A percentile compares a stretch with the other conserved stretches of the same genome.
Evolutionary conservation across 2,329 filamentous ascomycete species (phyloP).

Genomic region (Cytospora piceicola): DNA sequence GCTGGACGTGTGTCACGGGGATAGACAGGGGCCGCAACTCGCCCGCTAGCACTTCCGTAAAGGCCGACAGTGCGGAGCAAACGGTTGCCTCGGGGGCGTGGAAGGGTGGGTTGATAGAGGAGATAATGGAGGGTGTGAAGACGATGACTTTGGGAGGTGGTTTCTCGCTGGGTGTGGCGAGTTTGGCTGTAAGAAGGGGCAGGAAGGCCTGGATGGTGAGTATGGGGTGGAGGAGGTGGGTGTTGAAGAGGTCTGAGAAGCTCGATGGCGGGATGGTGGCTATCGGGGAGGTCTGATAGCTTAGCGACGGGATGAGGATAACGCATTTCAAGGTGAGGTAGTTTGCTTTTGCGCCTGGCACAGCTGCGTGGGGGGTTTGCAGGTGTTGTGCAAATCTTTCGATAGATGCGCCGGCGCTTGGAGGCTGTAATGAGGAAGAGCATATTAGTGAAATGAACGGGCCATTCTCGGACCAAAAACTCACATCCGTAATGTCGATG

Average conservation of each 20-base stretch:
- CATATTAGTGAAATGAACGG: slow-evolving; percentile 9
- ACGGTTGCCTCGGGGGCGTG: slow-evolving; percentile 85
- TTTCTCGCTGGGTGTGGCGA: slow-evolving; percentile 57
- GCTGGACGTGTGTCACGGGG: slow-evolving; percentile 82
- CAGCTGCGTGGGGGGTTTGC: slow-evolving; percentile 74
- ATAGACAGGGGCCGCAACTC: slow-evolving; percentile 79
- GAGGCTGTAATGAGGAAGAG: slow-evolving; percentile 53
- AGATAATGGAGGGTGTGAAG: slow-evolving; percentile 78
- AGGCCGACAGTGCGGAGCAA: slow-evolving; percentile 84
- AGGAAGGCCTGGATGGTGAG: slow-evolving; percentile 87
- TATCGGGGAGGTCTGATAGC: slow-evolving; percentile 81
- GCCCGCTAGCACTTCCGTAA: slow-evolving; percentile 76
- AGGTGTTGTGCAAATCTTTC: slow-evolving; percentile 74
- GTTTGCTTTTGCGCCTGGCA: slow-evolving; percentile 75
- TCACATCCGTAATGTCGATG: slow-evolving; percentile 80
- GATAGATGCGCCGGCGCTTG: slow-evolving; percentile 69
- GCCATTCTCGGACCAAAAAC: slow-evolving; percentile 37
- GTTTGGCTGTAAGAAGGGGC: slow-evolving; percentile 70
- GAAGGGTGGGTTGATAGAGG: slow-evolving; percentile 78
- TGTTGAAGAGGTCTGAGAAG: slow-evolving; percentile 90
- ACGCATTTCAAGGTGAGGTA: slow-evolving; percentile 77
- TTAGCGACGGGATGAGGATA: slow-evolving; percentile 79
- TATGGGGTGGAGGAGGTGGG: slow-evolving; percentile 87
- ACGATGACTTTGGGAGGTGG: slow-evolving; percentile 71
- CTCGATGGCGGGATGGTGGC: slow-evolving; percentile 81